Percentiles rank a stretch among this genome's conserved stretches.
phyloP scores from a whole-genome alignment of 2,329 filamentous ascomycete genomes.

The Neofusicoccum kwambonambiense region DNA sequence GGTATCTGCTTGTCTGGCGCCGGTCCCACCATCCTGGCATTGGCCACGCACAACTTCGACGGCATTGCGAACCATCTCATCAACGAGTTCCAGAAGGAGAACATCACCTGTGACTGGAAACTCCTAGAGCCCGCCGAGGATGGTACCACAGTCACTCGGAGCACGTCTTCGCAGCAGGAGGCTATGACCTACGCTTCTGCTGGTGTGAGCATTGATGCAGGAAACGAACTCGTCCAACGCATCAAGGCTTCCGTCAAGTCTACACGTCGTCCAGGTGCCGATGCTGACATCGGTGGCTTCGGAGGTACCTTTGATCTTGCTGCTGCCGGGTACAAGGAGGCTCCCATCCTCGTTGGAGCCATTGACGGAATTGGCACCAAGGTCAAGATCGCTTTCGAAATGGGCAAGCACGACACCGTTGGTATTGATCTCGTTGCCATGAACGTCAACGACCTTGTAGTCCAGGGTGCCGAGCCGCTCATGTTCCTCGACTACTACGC shows the following conservation, averaged over 20 bases:
- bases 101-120: constrained; percentile 81
- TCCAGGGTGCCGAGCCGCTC: constrained; percentile 90
- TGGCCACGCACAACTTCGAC: constrained; percentile 88
- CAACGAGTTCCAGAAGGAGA: constrained; percentile 66
- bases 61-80: constrained; percentile 80
- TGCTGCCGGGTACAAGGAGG: constrained; percentile 68
- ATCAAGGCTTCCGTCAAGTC: constrained; percentile 90
- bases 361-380: constrained; percentile 98
- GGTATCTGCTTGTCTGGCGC: constrained; percentile 95
- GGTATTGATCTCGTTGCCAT: constrained; percentile 97
- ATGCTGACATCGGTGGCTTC: constrained; percentile 93
- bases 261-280: constrained; percentile 80
- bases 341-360: constrained; percentile 83
- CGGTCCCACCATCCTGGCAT: constrained; percentile 88
- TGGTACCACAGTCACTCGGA: constrained; percentile 44
- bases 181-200: constrained; percentile 84
- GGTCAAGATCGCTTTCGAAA: constrained; percentile 89
- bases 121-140: constrained; percentile 85
- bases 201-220: constrained; percentile 90
- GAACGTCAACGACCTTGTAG: constrained; percentile 97
- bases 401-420: constrained; percentile 88
- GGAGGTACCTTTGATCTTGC: constrained; percentile 82
- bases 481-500: constrained; percentile 99
- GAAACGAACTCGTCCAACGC: constrained; percentile 85
- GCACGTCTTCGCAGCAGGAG: constrained; percentile 26